Evolutionary conservation across 2,329 filamentous ascomycete species (phyloP).

Genomic region (Escovopsis weberi): DNA sequence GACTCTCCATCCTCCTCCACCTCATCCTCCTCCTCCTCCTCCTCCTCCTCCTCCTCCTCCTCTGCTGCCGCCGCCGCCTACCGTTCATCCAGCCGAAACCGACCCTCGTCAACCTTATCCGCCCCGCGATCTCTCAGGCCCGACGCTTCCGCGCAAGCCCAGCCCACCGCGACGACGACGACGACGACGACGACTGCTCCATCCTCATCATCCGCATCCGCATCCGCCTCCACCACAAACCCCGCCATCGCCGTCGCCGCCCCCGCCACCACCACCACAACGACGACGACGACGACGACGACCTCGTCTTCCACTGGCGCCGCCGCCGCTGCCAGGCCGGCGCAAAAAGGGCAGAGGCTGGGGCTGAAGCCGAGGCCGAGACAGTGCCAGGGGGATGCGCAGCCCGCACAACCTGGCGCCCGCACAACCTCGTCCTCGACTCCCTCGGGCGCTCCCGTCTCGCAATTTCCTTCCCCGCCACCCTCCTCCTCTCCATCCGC

Average conservation of each 20-base stretch:
- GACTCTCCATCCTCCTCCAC: slow-evolving; percentile 2
- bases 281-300: slow-evolving; percentile 5
- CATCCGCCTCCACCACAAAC: too few relatives aligned
- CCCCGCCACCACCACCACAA: slow-evolving; percentile 6
- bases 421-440: slow-evolving; percentile 16
- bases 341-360: slow-evolving; percentile 1
- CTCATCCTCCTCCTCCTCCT: slow-evolving; percentile 4
- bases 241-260: slow-evolving; percentile 5
- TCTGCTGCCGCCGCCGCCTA: slow-evolving; percentile 4
- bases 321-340: slow-evolving; percentile 9
- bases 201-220: slow-evolving; percentile 10
- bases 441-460: slow-evolving; percentile 20
- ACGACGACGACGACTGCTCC: neutral
- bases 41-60: slow-evolving; percentile 2
- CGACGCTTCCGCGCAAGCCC: slow-evolving; percentile 1
- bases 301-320: slow-evolving; percentile 9
- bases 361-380: too few relatives aligned
- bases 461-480: slow-evolving; percentile 39
- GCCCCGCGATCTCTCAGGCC: neutral
- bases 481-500: slow-evolving; percentile 36
- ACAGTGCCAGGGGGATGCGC: neutral
- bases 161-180: neutral
- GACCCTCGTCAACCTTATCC: slow-evolving; percentile 1
- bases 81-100: slow-evolving; percentile 5
- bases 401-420: neutral